Evolutionary conservation across 1,284 basidiomycete genomes (phyloP), one percentile per base, ranked within the genome.

Genomic region (Naganishia sp.): DNA sequence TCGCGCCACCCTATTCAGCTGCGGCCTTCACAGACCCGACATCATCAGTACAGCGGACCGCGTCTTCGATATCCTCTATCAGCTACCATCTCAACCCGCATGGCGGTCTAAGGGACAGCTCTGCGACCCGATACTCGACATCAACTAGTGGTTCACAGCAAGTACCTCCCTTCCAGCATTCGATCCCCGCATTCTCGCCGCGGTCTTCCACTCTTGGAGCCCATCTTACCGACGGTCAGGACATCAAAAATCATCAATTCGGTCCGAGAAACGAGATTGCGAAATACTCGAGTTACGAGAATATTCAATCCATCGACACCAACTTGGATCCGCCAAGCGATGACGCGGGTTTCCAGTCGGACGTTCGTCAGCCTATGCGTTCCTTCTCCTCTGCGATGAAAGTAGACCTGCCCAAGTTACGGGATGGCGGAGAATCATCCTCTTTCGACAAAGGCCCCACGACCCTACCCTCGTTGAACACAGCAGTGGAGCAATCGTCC

Each of bases 401-500:
- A 10, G 7, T 55, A 2, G 36, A 55, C 16, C 31, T 42, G 10
- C 53, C 53, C 9, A 55, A 55, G n/a, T 36, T 33, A 6, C 11
- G 21, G 10, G 6, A 23, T 23, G 33, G 46, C 23, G n/a, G 2
- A 15, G 18, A 43, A 21, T 36, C 48, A 42, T 15, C 31, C n/a
- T 55, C 57, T 1, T 36, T 36, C 2, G 31, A 31, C 33, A 25
- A 49, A 54, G 36, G 44, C 28, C 44, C 44, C 18, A 23, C 21
- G 13, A 50, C 43, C 18, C 43, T 67, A 21, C 68, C 68, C 2
- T 53, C 68, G 9, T 61, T 69, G 18, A 57, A 13, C 13, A 55
- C 31, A 11, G 68, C 63, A 6, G 43, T 69, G 18, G 23, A 64
- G 31, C 59, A 66, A 23, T 64, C 68, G 2, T 69, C 68, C 7